A percentile compares a stretch with the other conserved stretches of the same genome.
Evolutionary conservation across 192 early-diverging fungal genomes (phyloP).

Genomic region (Coemansia sp.): DNA sequence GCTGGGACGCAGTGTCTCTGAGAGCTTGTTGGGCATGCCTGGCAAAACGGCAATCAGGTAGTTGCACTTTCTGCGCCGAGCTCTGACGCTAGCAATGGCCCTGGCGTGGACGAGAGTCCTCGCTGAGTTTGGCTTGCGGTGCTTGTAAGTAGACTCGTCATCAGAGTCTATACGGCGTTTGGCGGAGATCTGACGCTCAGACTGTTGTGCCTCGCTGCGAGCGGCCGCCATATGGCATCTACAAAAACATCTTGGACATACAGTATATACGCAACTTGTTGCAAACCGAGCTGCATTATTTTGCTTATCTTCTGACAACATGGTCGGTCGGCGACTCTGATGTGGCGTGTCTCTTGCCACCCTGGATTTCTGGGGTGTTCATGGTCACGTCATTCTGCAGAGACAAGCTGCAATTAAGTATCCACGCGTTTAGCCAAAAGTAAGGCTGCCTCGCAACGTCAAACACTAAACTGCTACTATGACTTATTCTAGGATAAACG

Average conservation of each 20-base stretch:
- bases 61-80: not conserved
- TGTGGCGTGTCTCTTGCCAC: slow-evolving; percentile 1
- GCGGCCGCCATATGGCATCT: not conserved
- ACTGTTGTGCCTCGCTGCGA: not conserved
- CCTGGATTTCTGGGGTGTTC: not conserved
- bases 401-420: not conserved
- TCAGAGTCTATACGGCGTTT: not conserved
- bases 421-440: not conserved
- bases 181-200: not conserved
- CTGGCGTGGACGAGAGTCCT: not conserved
- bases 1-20: slow-evolving; percentile 20
- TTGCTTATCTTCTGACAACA: slow-evolving; percentile 5
- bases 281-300: too few species aligned
- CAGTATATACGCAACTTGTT: not conserved
- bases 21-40: slow-evolving; percentile 26
- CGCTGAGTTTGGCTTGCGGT: not conserved
- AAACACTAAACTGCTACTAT: not conserved
- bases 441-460: too few species aligned
- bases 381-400: not conserved
- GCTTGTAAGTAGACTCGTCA: not conserved
- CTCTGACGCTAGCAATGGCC: not conserved
- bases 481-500: not conserved
- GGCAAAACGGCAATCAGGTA: not conserved
- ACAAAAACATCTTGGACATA: not conserved
- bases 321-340: slow-evolving; percentile 6